These are phyloP conservation scores for Trichoderma asperellum DNA, from an alignment of 2,329 filamentous ascomycete species.

Conservation along the genomic window DNA sequence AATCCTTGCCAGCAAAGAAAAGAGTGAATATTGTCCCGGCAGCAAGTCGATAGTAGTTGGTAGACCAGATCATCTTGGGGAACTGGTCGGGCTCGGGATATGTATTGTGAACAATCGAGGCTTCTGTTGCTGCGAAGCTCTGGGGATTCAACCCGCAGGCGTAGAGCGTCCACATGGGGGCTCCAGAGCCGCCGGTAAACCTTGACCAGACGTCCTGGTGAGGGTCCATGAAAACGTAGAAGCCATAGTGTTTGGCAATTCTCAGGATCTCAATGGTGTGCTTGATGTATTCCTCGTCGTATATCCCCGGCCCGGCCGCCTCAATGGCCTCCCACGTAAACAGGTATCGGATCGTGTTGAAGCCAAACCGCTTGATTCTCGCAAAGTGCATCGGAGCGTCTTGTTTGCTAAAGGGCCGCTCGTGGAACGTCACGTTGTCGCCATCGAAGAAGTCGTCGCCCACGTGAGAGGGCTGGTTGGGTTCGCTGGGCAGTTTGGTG, in stretches of 20 bases:
- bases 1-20: constrained; percentile 88
- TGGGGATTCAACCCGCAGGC: constrained; percentile 88
- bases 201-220: constrained; percentile 99
- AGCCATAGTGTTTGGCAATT: constrained; percentile 84
- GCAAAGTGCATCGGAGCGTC: constrained; percentile 88
- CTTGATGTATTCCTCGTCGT: constrained; percentile 91
- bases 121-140: constrained; percentile 83
- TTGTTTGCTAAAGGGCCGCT: constrained; percentile 78
- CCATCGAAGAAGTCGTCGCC: constrained; percentile 85
- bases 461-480: constrained; percentile 80
- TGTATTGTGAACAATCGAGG: constrained; percentile 92
- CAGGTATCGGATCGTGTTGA: constrained; percentile 94
- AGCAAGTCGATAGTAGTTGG: constrained; percentile 88
- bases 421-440: constrained; percentile 87
- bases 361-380: constrained; percentile 83
- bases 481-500: constrained; percentile 82
- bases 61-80: constrained; percentile 99
- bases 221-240: constrained; percentile 98
- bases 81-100: constrained; percentile 83
- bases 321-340: constrained; percentile 99
- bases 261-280: constrained; percentile 86
- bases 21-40: constrained; percentile 91
- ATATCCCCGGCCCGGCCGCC: constrained; percentile 83
- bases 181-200: constrained; percentile 90
- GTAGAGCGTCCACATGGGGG: constrained; percentile 97